phyloP scores from a whole-genome alignment of 495 filamentous ascomycete genomes.

The Trichoderma virens region DNA sequence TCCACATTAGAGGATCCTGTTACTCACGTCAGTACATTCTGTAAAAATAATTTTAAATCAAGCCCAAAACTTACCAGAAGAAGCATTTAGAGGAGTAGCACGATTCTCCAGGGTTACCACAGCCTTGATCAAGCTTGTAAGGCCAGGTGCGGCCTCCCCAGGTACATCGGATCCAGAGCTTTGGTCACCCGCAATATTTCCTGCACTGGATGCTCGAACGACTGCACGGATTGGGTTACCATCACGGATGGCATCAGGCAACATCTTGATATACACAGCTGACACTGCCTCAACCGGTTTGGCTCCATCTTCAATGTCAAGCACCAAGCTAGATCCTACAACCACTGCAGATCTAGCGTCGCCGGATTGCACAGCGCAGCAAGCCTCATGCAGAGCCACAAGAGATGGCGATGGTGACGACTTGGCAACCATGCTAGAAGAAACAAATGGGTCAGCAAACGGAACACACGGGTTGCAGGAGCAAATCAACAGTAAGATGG shows the following conservation, averaged over 20 bases:
- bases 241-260: conserved; percentile 38
- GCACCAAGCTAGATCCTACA: conserved; percentile 29
- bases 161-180: background rate
- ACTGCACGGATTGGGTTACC: conserved; percentile 44
- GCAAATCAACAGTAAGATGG: conserved; percentile 19
- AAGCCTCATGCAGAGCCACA: conserved; percentile 44
- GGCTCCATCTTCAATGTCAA: conserved; percentile 24
- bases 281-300: conserved; percentile 24
- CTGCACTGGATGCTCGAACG: conserved; percentile 33
- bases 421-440: conserved; percentile 28
- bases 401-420: conserved; percentile 46
- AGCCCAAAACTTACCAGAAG: background rate
- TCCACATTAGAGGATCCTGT: conserved; percentile 11
- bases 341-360: conserved; percentile 36
- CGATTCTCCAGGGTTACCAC: conserved; percentile 40
- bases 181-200: background rate
- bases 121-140: conserved; percentile 42
- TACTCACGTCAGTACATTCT: too few relatives aligned
- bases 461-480: conserved; percentile 28
- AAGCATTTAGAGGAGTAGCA: conserved; percentile 23
- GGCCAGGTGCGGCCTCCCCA: conserved; percentile 29
- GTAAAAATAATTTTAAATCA: too few relatives aligned
- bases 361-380: conserved; percentile 30
- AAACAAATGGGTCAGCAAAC: conserved; percentile 11
- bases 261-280: conserved; percentile 37